Base-by-base conservation (phyloP, 768 basidiomycete species). In the Kwoniella dendrophila region DNA sequence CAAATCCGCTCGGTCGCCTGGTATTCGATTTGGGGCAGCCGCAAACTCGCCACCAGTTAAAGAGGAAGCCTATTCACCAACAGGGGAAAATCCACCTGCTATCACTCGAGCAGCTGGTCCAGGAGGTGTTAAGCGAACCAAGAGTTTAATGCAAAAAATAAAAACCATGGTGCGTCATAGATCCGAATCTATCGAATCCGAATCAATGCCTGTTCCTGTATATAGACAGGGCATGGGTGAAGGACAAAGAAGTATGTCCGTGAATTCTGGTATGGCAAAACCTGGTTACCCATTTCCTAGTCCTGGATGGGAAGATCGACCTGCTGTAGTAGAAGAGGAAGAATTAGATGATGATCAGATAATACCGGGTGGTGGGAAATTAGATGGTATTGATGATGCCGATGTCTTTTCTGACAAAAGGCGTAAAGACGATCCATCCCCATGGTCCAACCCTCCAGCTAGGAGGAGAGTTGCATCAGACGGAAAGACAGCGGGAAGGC, bases 121-220 rank as follows among this genome's bases (percentile, higher is more conserved):
- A 36, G 62, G 67, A 38, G 74, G 76, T 7, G 70, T 79, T 56
- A 79, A 77, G 60, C 66, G 78, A 40, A 79, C 68, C 2, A 76
- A 77, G 51, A 77, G 76, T 54, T 68, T 79, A 70, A 77, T 79
- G 78, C 78, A 79, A 59, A 79, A 75, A 54, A 59, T 79, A 47
- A 74, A 74, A 68, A 70, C 73, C 38, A 77, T 79, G 78, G 78
- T 79, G 68, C 69, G 74, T 76, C 67, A 59, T 51, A 38, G 69
- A 63, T 62, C 71, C 20, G 68, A 66, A 52, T 72, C 73, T 38
- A 62, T 69, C 41, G 66, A 71, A 57, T 44, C 34, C 57, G 34
- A 51, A 22, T 47, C 41, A 29, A 49, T 41, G 24, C 45, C 60
- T 20, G 16, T 20, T 27, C 27, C 40, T 50, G 18, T 24, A 26